Evolutionary conservation across 176 grass and related monocot species (phyloP), one percentile per base, ranked within the genome.

Genomic region (Musa troglodytarum): DNA sequence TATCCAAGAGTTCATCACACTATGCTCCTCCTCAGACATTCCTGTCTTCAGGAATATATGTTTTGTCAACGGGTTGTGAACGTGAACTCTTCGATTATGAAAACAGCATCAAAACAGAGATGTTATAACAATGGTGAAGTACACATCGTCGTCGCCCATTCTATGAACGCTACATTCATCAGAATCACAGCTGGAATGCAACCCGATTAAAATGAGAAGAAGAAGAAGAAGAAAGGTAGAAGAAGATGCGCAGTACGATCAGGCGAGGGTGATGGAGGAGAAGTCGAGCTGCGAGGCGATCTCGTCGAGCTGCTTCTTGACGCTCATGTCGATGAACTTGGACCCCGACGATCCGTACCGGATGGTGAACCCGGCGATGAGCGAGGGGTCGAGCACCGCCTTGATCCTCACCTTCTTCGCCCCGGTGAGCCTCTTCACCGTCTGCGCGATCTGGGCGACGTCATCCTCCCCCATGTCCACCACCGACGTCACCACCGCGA

Each of bases 291-390:
- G 82, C 14, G 77, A 62, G 0, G 88, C 17, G 49, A 98, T 98
- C 75, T 98, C 94, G 2, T 92, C 88, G 22, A 98, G 83, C 88
- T 98, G 87, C 77, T 89, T 93, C 77, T 80, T 85, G 52, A 93
- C 82, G 62, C 94, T 98, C 94, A 98, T 89, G 88, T 98, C 90
- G 65, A 93, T 85, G 28, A 93, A 56, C 74, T 67, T 98, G 24
- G 90, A 93, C 17, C 85, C 84, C 13, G 83, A 82, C 13, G 82
- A 69, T 0, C 90, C 90, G 72, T 91, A 98, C 49, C 83, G 88
- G 66, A 98, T 83, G 51, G 88, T 98, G 94, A 93, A 98, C 0
- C 94, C 94, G 52, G 90, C 94, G 69, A 98, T 86, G 71, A 98
- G 85, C 0, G 89, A 92, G 50, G 85, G 85, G 74, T 98, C 62